Evolutionary conservation across 345 rosid species (phyloP).

Genomic region (Erysimum cheiranthoides): DNA sequence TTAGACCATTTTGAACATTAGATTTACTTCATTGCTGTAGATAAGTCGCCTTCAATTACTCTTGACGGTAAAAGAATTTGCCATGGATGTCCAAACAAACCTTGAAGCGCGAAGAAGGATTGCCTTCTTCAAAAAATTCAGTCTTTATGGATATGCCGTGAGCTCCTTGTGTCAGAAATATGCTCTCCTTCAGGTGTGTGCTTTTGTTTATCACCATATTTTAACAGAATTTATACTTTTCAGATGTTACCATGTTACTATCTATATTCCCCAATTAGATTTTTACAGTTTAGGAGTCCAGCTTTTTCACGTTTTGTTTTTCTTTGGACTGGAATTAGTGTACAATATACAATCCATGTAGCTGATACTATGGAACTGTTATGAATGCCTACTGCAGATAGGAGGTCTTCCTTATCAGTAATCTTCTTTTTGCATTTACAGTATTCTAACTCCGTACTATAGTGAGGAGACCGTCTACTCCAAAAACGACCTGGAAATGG

Average conservation of each 20-base stretch:
- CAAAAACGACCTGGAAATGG: constrained; percentile 87
- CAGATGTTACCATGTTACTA: constrained; percentile 26
- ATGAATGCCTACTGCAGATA: constrained; percentile 13
- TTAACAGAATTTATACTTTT: constrained; percentile 12
- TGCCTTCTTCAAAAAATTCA: constrained; percentile 88
- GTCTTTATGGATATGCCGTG: constrained; percentile 98
- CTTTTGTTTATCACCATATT: constrained; percentile 19
- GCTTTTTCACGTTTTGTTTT: constrained; percentile 4
- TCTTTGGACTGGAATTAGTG: background rate
- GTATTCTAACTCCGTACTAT: constrained; percentile 96
- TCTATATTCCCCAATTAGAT: constrained; percentile 1
- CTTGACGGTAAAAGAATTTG: constrained; percentile 90
- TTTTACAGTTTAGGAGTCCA: constrained; percentile 12
- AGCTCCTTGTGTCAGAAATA: constrained; percentile 89
- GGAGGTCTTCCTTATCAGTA: constrained; percentile 23
- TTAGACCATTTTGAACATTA: constrained; percentile 15
- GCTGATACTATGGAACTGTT: constrained; percentile 8
- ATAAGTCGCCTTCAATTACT: constrained; percentile 92
- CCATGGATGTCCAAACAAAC: constrained; percentile 83
- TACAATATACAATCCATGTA: constrained; percentile 16
- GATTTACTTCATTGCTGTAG: constrained; percentile 50
- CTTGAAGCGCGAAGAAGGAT: constrained; percentile 98
- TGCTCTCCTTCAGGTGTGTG: constrained; percentile 89
- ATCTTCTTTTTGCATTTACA: constrained; percentile 47
- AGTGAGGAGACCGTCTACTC: constrained; percentile 97